These are phyloP conservation scores for Hibiscus tridactylites DNA, from an alignment of 345 rosid species.

Conservation along the genomic window DNA sequence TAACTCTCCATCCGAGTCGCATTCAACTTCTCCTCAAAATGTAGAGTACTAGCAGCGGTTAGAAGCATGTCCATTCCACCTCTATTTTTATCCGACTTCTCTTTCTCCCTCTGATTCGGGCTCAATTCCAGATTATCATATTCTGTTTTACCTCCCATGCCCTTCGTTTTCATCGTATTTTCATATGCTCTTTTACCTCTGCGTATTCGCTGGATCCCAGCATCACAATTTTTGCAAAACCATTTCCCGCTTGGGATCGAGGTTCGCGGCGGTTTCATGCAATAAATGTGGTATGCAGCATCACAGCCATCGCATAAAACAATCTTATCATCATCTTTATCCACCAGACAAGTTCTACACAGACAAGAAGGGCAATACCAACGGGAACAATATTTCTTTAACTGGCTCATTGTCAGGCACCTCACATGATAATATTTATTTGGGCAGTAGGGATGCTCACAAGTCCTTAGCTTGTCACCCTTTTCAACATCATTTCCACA, in stretches of 20 bases:
- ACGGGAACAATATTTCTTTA: constrained; percentile 41
- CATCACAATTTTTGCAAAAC: constrained; percentile 70
- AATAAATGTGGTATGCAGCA: constrained; percentile 80
- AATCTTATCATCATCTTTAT: constrained; percentile 69
- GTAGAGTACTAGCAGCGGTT: constrained; percentile 63
- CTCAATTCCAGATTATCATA: constrained; percentile 9
- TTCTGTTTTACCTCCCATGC: constrained; percentile 12
- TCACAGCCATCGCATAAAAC: constrained; percentile 90
- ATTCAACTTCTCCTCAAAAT: constrained; percentile 37
- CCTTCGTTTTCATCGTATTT: constrained; percentile 23
- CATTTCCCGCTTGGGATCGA: constrained; percentile 60
- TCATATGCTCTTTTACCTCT: constrained; percentile 38
- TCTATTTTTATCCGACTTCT: constrained; percentile 30
- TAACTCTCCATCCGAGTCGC: constrained; percentile 18
- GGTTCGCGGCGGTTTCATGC: constrained; percentile 58
- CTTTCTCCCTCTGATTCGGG: constrained; percentile 17
- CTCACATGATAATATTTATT: constrained; percentile 64
- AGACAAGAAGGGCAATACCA: constrained; percentile 97
- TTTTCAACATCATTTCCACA: constrained; percentile 41
- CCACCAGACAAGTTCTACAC: constrained; percentile 65
- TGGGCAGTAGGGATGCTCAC: constrained; percentile 58
- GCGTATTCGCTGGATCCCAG: constrained; percentile 41
- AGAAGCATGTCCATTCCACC: constrained; percentile 80
- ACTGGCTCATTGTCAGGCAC: constrained; percentile 62
- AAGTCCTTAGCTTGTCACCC: constrained; percentile 43